phyloP scores from a whole-genome alignment of 768 basidiomycete genomes.

The Omphalotus guepiniiformis region DNA sequence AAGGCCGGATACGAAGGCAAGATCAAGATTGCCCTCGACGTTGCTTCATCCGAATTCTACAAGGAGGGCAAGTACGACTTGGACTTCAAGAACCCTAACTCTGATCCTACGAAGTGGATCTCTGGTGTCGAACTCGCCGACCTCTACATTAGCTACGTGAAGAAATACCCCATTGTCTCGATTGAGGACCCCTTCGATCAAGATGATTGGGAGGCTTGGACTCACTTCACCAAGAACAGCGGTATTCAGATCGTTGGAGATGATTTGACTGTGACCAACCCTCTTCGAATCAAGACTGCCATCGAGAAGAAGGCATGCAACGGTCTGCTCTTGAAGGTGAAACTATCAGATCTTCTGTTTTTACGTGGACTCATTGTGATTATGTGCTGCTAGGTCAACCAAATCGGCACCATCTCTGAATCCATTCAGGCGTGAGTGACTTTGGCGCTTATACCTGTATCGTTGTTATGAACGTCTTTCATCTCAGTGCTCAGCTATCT shows the following conservation, averaged over 20 bases:
- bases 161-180: constrained; percentile 95
- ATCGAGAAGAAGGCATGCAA: constrained; percentile 99
- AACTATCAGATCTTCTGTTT: not conserved
- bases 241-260: constrained; percentile 92
- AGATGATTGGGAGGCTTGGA: constrained; percentile 99
- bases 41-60: constrained; percentile 99
- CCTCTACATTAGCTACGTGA: constrained; percentile 78
- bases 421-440: constrained; percentile 91
- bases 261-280: constrained; percentile 98
- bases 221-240: constrained; percentile 77
- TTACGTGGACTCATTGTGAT: not conserved
- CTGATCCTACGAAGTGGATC: constrained; percentile 96
- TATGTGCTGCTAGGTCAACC: constrained; percentile 65
- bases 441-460: not conserved
- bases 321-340: constrained; percentile 91
- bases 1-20: constrained; percentile 98
- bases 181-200: constrained; percentile 99
- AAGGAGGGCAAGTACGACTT: constrained; percentile 99
- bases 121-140: constrained; percentile 89
- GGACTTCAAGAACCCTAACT: constrained; percentile 99
- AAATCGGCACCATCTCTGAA: constrained; percentile 98
- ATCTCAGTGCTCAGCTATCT: constrained; percentile 80
- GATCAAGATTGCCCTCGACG: constrained; percentile 97
- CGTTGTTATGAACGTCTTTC: too few species aligned
- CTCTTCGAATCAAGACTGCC: constrained; percentile 93